Evolutionary conservation across 768 basidiomycete genomes (phyloP), one percentile per base, ranked within the genome.

Genomic region (Austroboletus eburneus): DNA sequence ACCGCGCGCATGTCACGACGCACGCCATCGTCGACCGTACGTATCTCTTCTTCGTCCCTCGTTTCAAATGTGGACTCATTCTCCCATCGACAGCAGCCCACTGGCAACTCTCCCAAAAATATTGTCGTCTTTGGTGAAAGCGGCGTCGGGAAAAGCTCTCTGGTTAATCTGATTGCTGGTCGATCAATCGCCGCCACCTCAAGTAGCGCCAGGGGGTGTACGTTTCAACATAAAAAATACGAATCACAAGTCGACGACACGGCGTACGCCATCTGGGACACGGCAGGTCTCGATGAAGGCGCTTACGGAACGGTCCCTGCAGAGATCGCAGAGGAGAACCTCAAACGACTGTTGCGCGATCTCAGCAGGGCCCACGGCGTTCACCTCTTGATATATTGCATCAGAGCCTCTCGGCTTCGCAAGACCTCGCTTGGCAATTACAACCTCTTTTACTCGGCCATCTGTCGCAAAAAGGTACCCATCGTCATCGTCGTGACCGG

Each of bases 71-170:
- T 14, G 27, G 27, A 27, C 48, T 63, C 14, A 49, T 34, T 14
- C 12, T 22, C 8, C 21, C 9, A 25, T 50, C 22, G 17, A n/a
- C 47, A 59, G 45, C 44, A 50, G 12, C 35, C 37, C 47, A 6
- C 46, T 18, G 18, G 27, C 50, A 46, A n/a, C 39, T 27, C 55
- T n/a, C 24, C 51, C 10, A 59, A 46, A 42, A 63, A 65, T 49
- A 35, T 65, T 20, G 55, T 58, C 41, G 52, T 63, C 48, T 64
- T 64, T 16, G 59, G 54, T 25, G 63, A 62, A 50, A 55, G 54
- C 40, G 64, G 62, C 2, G 57, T 71, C 34, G 61, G 66, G 27
- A 74, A 76, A 50, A 70, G 73, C 55, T 72, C 69, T n/a, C 56
- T 73, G 45, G 56, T 76, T 43, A 72, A 73, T 56, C 64, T 73